phyloP scores from a whole-genome alignment of 2,329 filamentous ascomycete genomes.

The Colletotrichum neosansevieriae region DNA sequence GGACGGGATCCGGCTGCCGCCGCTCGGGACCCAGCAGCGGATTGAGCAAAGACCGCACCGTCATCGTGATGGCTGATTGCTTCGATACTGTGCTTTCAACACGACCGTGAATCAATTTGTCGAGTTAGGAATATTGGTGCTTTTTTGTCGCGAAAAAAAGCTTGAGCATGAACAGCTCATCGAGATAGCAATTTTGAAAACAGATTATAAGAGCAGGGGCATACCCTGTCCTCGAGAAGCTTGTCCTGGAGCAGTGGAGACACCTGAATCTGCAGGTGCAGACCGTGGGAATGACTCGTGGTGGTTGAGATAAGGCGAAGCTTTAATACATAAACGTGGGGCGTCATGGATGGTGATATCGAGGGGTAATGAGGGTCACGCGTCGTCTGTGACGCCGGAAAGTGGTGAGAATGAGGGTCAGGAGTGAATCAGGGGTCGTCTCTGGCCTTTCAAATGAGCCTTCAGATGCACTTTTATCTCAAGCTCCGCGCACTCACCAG shows the following conservation, averaged over 20 bases:
- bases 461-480: too few species aligned
- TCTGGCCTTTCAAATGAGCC: background rate
- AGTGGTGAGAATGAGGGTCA: background rate
- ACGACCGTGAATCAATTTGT: too few species aligned
- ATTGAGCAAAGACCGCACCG: constrained; percentile 24
- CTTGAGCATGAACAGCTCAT: background rate
- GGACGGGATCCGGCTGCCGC: constrained; percentile 2
- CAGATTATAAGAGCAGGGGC: background rate
- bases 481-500: too few species aligned
- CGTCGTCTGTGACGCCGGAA: background rate
- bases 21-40: constrained; percentile 26
- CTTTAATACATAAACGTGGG: constrained; percentile 20
- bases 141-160: background rate
- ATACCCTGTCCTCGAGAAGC: constrained; percentile 14
- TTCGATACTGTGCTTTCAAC: background rate
- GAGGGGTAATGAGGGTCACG: constrained; percentile 1
- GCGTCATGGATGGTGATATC: background rate
- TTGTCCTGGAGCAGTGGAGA: constrained; percentile 14
- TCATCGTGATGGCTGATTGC: background rate
- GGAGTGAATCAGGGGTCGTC: background rate
- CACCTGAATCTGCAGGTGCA: background rate
- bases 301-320: constrained; percentile 19
- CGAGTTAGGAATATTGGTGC: too few species aligned
- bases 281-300: constrained; percentile 25
- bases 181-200: background rate